Conservation (phyloP, 148 eudicot species). For the Vaccinium darrowii region DNA sequence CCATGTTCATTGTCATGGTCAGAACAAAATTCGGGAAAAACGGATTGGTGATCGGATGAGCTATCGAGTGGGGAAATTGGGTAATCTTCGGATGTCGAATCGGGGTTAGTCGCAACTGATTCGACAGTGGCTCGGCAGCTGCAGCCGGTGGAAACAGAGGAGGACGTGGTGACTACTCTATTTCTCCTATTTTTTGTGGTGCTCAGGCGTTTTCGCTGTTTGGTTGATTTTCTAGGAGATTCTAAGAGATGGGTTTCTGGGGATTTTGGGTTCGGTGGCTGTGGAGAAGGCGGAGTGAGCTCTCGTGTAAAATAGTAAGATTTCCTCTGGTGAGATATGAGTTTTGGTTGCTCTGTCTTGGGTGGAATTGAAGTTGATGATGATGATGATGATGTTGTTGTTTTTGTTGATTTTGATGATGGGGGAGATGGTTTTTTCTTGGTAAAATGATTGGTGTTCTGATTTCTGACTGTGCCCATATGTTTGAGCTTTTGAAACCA, state of each 20-base stretch:
- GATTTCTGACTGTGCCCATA: slow-evolving; percentile 27
- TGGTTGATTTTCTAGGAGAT: slow-evolving; percentile 40
- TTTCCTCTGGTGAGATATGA: slow-evolving; percentile 31
- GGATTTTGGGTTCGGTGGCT: neutral
- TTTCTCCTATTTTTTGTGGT: slow-evolving; percentile 12
- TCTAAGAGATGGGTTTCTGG: slow-evolving; percentile 13
- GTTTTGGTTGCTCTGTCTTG: slow-evolving; percentile 4
- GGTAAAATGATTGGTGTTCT: slow-evolving; percentile 12
- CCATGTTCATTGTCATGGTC: neutral
- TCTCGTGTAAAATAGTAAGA: slow-evolving; percentile 78
- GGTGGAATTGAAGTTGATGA: neutral
- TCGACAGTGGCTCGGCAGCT: slow-evolving; percentile 12
- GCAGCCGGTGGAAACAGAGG: neutral
- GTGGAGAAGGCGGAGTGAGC: slow-evolving; percentile 16
- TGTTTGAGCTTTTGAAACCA: slow-evolving; percentile 58
- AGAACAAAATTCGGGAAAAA: slow-evolving; percentile 12
- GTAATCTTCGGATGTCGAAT: slow-evolving; percentile 12
- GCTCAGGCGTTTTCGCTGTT: slow-evolving; percentile 23
- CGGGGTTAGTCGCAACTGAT: slow-evolving; percentile 15
- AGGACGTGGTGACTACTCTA: slow-evolving; percentile 8
- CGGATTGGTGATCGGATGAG: slow-evolving; percentile 20
- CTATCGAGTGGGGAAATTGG: slow-evolving; percentile 1
- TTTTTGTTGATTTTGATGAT: slow-evolving; percentile 28
- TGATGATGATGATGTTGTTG: slow-evolving; percentile 20
- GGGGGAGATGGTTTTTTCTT: slow-evolving; percentile 14